phyloP scores from a whole-genome alignment of 2,329 filamentous ascomycete species.

The Cordyceps tenuipes region DNA sequence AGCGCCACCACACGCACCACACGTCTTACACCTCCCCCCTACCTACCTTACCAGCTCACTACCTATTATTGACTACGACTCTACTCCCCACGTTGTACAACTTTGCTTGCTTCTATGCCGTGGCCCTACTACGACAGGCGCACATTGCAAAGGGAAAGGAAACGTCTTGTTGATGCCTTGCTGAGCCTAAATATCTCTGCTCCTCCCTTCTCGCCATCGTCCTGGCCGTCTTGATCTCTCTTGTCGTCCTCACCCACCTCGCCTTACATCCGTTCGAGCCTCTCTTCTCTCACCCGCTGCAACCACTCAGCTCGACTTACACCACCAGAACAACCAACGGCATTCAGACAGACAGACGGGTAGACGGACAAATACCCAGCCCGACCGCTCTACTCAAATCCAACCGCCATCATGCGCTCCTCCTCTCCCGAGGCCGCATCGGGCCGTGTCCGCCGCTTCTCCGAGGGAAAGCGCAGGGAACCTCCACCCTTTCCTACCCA shows the following conservation, averaged over 20 bases:
- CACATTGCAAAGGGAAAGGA: background rate
- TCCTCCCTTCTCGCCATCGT: background rate
- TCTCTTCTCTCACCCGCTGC: background rate
- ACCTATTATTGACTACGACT: too few relatives aligned
- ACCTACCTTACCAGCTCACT: too few relatives aligned
- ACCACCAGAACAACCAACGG: slow-evolving; percentile 3
- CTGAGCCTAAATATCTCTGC: background rate
- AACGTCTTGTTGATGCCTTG: background rate
- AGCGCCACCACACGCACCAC: background rate
- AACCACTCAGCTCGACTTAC: background rate
- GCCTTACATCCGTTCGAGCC: background rate
- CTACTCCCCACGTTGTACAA: background rate
- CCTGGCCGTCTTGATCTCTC: background rate
- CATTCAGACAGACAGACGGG: background rate
- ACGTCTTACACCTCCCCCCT: slow-evolving; percentile 5
- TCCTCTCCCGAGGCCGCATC: slow-evolving; percentile 16
- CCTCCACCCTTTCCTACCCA: slow-evolving; percentile 29
- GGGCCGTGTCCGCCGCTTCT: slow-evolving; percentile 17
- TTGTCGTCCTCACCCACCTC: background rate
- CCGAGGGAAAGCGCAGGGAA: slow-evolving; percentile 16
- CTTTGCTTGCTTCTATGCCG: background rate
- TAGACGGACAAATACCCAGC: too few relatives aligned
- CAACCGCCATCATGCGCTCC: slow-evolving; percentile 22
- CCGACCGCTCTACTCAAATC: background rate
- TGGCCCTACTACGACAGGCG: background rate